Evolutionary conservation across 805 yeast genomes (phyloP), one percentile per base, ranked within the genome.

Genomic region (Cyberlindnera sargentensis): DNA sequence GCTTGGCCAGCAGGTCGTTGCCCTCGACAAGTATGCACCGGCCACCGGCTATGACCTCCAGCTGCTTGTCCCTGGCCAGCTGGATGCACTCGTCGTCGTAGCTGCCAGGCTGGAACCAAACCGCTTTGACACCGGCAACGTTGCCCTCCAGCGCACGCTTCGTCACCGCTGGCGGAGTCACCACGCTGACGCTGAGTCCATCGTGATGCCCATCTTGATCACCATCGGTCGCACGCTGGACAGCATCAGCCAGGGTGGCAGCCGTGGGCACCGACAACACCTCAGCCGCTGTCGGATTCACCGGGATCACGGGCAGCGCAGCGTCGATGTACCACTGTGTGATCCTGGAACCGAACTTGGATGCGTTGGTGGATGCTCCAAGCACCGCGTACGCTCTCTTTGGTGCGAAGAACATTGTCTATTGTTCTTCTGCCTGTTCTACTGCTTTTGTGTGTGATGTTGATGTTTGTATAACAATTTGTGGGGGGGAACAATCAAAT

Each of bases 91-190:
- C 70, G 3, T 58, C 55, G 53, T 82, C 80, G 51, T 75, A 84
- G 24, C 88, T 75, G 0, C 95, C 95, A 0, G 95, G 95, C 56
- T 86, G 95, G 51, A 84, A 80, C 95, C 95, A 87, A 11, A 84
- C 64, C 1, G 82, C 78, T 52, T 73, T 73, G 11, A 83, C 63
- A 0, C 63, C 44, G 8, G 57, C 56, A 5, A 56, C 42, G 11
- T 75, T 62, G 11, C 68, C 68, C 8, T 67, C 60, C 32, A 80
- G 55, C 0, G 71, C 57, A 6, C 69, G 58, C 15, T 71, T 64
- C 2, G 88, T 76, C 4, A 81, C 72, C 0, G 58, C 56, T 1
- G 95, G 93, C 3, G 95, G 90, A 0, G 95, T 85, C 41, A 86
- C 77, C 35, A 87, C 80, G 29, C 87, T 79, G 6, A 83, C 61